Percentiles rank a stretch among this genome's conserved stretches.
Conservation (phyloP, 805 yeast species). For the Sugiyamaella lignohabitans region DNA sequence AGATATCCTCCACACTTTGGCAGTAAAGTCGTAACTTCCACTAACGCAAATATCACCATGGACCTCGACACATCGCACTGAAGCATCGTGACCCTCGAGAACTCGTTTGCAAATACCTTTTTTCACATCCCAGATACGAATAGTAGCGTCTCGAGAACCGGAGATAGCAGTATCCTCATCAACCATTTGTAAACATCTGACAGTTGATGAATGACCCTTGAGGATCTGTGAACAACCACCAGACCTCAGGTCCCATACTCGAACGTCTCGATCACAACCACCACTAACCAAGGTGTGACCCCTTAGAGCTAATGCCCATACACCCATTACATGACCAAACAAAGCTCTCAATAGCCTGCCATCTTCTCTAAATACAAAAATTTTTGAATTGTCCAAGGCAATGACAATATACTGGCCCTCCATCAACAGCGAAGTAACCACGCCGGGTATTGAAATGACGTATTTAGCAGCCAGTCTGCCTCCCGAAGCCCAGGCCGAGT, state of each 20-base stretch:
- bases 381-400: slow-evolving; percentile 39
- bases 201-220: slow-evolving; percentile 90
- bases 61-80: slow-evolving; percentile 73
- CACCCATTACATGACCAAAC: slow-evolving; percentile 96
- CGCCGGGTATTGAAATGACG: slow-evolving; percentile 31
- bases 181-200: slow-evolving; percentile 76
- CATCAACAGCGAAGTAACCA: slow-evolving; percentile 36
- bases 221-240: slow-evolving; percentile 83
- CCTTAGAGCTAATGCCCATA: slow-evolving; percentile 91
- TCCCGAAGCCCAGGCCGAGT: slow-evolving; percentile 37
- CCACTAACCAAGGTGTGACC: slow-evolving; percentile 90
- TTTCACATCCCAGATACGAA: slow-evolving; percentile 67
- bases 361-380: slow-evolving; percentile 37
- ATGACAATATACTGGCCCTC: slow-evolving; percentile 34
- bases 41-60: slow-evolving; percentile 68
- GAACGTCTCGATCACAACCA: slow-evolving; percentile 91
- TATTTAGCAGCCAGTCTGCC: slow-evolving; percentile 37
- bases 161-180: slow-evolving; percentile 60
- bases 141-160: slow-evolving; percentile 88
- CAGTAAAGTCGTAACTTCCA: slow-evolving; percentile 84
- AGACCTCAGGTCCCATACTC: slow-evolving; percentile 88
- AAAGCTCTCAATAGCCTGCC: slow-evolving; percentile 65
- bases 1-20: slow-evolving; percentile 85
- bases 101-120: slow-evolving; percentile 62
- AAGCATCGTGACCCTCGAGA: slow-evolving; percentile 63